A percentile compares a stretch with the other conserved stretches of the same genome.
phyloP scores from a whole-genome alignment of 129 eudicot species.

The Flaveria ramosissima region DNA sequence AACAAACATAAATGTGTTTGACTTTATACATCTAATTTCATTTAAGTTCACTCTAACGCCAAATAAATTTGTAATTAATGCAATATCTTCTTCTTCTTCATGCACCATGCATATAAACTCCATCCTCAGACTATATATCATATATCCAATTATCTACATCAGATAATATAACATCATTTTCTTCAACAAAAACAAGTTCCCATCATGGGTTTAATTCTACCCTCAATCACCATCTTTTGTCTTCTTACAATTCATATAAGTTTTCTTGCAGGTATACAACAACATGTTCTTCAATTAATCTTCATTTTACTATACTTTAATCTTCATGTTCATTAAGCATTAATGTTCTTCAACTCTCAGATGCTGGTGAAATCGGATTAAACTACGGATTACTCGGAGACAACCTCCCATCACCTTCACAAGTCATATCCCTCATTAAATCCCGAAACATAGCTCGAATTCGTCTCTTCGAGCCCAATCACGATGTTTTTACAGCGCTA shows the following conservation, averaged over 20 bases:
- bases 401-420: slow-evolving; percentile 40
- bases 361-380: slow-evolving; percentile 30
- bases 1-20: not conserved
- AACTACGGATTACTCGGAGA: slow-evolving; percentile 42
- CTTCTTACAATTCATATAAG: slow-evolving; percentile 20
- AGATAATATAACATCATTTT: no score
- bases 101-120: not conserved
- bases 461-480: slow-evolving; percentile 40
- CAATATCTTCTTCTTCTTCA: not conserved
- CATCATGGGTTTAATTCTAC: slow-evolving; percentile 22
- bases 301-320: no score
- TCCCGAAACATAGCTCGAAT: slow-evolving; percentile 27
- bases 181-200: not conserved
- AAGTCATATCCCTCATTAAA: slow-evolving; percentile 30
- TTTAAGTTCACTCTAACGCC: not conserved
- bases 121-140: not conserved
- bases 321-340: not conserved
- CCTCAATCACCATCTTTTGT: slow-evolving; percentile 17
- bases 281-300: not conserved
- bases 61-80: slow-evolving; percentile 2
- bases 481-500: slow-evolving; percentile 31
- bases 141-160: no score
- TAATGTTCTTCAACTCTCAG: slow-evolving; percentile 16
- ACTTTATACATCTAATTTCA: not conserved
- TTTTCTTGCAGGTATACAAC: slow-evolving; percentile 21